Evolutionary conservation across 2,329 filamentous ascomycete genomes (phyloP).

Genomic region (Xylaria polymorpha): DNA sequence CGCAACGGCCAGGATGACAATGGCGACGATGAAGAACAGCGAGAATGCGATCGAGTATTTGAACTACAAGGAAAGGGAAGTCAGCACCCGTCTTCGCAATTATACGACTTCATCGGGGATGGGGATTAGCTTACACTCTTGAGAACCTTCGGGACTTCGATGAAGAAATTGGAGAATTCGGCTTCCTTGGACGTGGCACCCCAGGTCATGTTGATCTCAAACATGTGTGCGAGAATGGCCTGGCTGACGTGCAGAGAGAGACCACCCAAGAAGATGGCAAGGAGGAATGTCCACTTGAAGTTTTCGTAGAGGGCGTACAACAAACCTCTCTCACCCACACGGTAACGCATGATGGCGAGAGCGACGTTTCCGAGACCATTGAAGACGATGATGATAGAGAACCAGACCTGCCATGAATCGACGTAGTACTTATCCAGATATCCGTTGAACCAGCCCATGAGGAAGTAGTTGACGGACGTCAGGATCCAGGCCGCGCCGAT

Average conservation of each 20-base stretch:
- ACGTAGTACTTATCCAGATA: constrained; percentile 74
- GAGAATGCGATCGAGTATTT: constrained; percentile 77
- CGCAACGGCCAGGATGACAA: constrained; percentile 72
- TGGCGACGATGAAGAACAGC: constrained; percentile 66
- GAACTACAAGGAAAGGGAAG: constrained; percentile 60
- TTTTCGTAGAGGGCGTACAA: constrained; percentile 69
- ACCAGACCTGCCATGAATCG: constrained; percentile 80
- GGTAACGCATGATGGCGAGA: constrained; percentile 78
- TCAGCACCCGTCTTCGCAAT: constrained; percentile 44
- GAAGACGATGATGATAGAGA: constrained; percentile 83
- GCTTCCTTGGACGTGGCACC: constrained; percentile 86
- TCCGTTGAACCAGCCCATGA: constrained; percentile 77
- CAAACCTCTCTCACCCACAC: constrained; percentile 72
- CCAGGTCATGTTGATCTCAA: constrained; percentile 88
- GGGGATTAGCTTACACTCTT: constrained; percentile 72
- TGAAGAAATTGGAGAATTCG: constrained; percentile 85
- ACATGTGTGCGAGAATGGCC: constrained; percentile 83
- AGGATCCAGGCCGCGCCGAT: constrained; percentile 75
- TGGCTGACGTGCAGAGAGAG: constrained; percentile 84
- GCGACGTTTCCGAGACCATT: constrained; percentile 79
- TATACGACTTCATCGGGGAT: constrained; percentile 53
- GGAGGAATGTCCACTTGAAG: constrained; percentile 78
- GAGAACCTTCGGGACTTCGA: constrained; percentile 82
- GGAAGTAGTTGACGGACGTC: constrained; percentile 75
- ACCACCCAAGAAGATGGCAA: constrained; percentile 85